Base-by-base conservation (phyloP, 2,329 filamentous ascomycete species). In the Colletotrichum acutatum region DNA sequence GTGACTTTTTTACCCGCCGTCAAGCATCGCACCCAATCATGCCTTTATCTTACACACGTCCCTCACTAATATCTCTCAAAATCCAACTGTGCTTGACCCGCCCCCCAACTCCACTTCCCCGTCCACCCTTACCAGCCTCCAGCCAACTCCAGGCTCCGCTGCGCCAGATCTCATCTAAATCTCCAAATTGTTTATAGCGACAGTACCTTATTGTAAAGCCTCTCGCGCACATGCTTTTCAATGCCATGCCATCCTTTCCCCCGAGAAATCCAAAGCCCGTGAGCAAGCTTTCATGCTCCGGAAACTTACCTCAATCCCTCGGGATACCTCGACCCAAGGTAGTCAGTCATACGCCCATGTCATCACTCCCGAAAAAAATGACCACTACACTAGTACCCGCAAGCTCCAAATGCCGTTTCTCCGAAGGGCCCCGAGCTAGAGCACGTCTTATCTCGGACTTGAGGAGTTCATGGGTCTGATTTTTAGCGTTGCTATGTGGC, bases 41-140 rank as follows among this genome's bases (percentile, higher is more conserved):
- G 59, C 64, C 70, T 68, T 46, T 37, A 72, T 63, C 32, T 69
- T 63, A 59, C 58, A 54, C 66, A 64, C 54, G 56, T 32, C 54
- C 46, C 9, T 69, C 70, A 64, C 58, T 63, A 46, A 60, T 69
- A 30, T 28, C n/a, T 54, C 30, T 46, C 46, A 53, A 53, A 37
- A 11, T 16, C n/a, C n/a, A 28, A 49, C 42, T 49, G 42, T 24
- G 26, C 46, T 63, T 63, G 22, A 28, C 26, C n/a, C n/a, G n/a
- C n/a, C 8, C 60, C 16, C 46, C n/a, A 28, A 14, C 60, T 37
- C 60, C 60, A 53, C n/a, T 53, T 46, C 32, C 32, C 46, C 42
- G 14, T 37, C 26, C n/a, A 12, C 26, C 62, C 49, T 56, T n/a
- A 54, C 30, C 42, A 49, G 42, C 53, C 22, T 14, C 57, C 57